Base-by-base conservation (phyloP, 2,329 filamentous ascomycete species). In the Clarireedia homoeocarpa region DNA sequence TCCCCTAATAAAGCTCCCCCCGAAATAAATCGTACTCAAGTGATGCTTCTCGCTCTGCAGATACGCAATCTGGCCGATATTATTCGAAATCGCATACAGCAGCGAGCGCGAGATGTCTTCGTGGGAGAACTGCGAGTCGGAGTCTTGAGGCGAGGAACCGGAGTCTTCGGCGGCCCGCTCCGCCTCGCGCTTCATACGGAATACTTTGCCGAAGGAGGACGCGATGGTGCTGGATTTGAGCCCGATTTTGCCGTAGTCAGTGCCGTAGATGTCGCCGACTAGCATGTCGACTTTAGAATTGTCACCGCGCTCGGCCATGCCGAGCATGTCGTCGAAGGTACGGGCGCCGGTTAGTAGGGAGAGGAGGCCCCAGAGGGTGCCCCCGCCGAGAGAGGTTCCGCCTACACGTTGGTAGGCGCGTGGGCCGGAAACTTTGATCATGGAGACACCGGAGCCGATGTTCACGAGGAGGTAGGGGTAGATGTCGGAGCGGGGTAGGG, bases 381-480 rank as follows among this genome's bases (percentile, higher is more conserved):
- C 94, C 46, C 94, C 94, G 36, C 94, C 94, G 0, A 99, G 81
- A 4, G 91, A 95, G 3, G 94, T 96, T 59, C 94, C 94, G 53
- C 94, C 94, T 9, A 99, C 92, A 65, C 94, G 89, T 71, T 95
- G 80, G 71, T 87, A 96, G 62, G 90, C 81, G 54, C 87, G 82
- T 0, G 91, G 91, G 0, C 91, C 92, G 0, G 89, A 95, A 6
- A 99, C 94, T 70, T 97, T 97, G 72, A 99, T 86, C 81, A 99
- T 95, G 44, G 88, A 94, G 5, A 99, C 94, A 51, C 94, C 94
- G 6, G 91, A 96, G 47, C 94, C 94, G 64, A 99, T 99, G 73
- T 99, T 99, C 67, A 99, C 94, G 30, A 99, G 84, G 45, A 99
- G 84, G 70, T 99, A 99, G 2, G 94, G 94, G 70, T 99, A 97